Conservation (phyloP, 2,329 filamentous ascomycete genomes). For the Pseudonectria foliicola region DNA sequence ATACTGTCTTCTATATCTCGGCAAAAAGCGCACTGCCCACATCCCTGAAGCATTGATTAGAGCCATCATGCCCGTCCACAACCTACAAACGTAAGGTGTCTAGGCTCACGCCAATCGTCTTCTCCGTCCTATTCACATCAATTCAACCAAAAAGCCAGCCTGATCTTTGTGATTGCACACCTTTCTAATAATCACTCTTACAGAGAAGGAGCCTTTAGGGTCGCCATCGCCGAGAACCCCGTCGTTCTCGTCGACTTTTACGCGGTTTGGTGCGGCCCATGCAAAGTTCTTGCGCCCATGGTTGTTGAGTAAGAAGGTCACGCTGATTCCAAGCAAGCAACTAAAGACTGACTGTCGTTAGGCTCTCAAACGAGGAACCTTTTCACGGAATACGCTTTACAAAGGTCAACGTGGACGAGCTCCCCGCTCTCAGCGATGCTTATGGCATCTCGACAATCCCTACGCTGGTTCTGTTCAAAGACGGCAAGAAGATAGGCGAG, state of each 20-base stretch:
- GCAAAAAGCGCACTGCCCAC: too few relatives aligned
- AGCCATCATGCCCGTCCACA: conserved; percentile 36
- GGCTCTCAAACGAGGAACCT: conserved; percentile 30
- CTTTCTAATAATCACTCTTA: neutral
- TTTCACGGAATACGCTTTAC: conserved; percentile 63
- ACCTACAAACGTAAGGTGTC: conserved; percentile 25
- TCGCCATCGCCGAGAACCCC: conserved; percentile 40
- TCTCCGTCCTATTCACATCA: too few relatives aligned
- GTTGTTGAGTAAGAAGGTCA: conserved; percentile 34
- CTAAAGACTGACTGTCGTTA: conserved; percentile 2
- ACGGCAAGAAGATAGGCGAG: conserved; percentile 63
- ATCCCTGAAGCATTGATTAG: too few relatives aligned
- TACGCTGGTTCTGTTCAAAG: conserved; percentile 78
- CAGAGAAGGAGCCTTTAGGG: conserved; percentile 34
- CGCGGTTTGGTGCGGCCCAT: conserved; percentile 88
- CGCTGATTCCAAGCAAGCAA: too few relatives aligned
- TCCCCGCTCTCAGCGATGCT: conserved; percentile 66
- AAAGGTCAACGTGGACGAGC: conserved; percentile 85
- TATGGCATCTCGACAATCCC: conserved; percentile 85
- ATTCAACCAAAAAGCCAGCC: too few relatives aligned
- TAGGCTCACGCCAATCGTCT: too few relatives aligned
- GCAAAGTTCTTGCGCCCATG: conserved; percentile 78
- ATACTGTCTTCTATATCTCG: too few relatives aligned
- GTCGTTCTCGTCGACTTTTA: conserved; percentile 76
- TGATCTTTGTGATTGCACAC: neutral